phyloP scores from a whole-genome alignment of 495 filamentous ascomycete genomes.

The Chaetomidium leptoderma region DNA sequence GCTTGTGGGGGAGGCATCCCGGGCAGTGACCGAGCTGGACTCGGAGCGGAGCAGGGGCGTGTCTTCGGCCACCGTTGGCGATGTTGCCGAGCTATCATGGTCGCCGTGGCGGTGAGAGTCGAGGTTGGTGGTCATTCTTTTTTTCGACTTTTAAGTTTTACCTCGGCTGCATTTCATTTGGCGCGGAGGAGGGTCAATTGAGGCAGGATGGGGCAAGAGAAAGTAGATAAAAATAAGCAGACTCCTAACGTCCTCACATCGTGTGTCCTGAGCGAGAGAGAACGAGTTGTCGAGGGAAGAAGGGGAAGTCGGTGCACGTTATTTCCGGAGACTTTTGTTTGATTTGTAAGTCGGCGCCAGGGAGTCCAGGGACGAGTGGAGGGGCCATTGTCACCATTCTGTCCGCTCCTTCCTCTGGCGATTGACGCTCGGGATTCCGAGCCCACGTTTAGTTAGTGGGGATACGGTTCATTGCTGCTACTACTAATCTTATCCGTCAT shows the following conservation, averaged over 20 bases:
- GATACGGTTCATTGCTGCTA: not conserved
- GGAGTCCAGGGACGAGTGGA: not conserved
- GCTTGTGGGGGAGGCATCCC: slow-evolving; percentile 13
- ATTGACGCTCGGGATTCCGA: not conserved
- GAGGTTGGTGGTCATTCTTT: not conserved
- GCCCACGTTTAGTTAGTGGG: not conserved
- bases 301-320: not conserved
- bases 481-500: too few relatives aligned
- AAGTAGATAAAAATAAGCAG: not conserved
- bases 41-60: slow-evolving; percentile 40
- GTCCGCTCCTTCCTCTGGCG: not conserved
- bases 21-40: slow-evolving; percentile 21
- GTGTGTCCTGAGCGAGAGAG: not conserved
- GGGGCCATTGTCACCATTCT: not conserved
- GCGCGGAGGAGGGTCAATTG: not conserved
- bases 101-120: not conserved
- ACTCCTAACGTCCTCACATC: not conserved
- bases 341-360: slow-evolving; percentile 19
- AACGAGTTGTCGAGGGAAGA: not conserved
- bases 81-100: slow-evolving; percentile 21
- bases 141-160: not conserved
- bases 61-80: slow-evolving; percentile 30
- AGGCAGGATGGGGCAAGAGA: not conserved
- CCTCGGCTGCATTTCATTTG: not conserved
- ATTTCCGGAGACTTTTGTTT: slow-evolving; percentile 5